Evolutionary conservation across 352 stramenopile species (phyloP).

Genomic region (Pythium rishiriense): DNA sequence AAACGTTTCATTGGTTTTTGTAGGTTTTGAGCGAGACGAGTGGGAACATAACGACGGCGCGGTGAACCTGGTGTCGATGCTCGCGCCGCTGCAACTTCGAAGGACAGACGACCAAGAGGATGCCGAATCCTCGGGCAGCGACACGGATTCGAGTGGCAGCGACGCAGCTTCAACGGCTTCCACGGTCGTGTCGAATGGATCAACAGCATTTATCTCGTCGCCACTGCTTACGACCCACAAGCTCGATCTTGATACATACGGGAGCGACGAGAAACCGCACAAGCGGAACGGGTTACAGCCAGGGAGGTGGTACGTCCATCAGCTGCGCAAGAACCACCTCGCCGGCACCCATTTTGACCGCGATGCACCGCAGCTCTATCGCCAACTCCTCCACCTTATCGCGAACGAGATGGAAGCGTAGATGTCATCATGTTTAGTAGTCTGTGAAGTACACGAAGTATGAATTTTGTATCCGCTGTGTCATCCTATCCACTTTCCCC

Average conservation of each 20-base stretch:
- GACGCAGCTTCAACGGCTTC: slow-evolving; percentile 15
- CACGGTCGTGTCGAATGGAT: slow-evolving; percentile 2
- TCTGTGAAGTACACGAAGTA: background rate
- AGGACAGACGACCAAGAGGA: slow-evolving; percentile 3
- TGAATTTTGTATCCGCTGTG: background rate
- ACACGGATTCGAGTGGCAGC: slow-evolving; percentile 12
- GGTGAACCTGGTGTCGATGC: slow-evolving; percentile 75
- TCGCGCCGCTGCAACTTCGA: slow-evolving; percentile 26
- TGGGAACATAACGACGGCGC: slow-evolving; percentile 73
- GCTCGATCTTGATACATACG: slow-evolving; percentile 11
- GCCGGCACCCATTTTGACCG: slow-evolving; percentile 67
- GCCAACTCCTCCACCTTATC: slow-evolving; percentile 46
- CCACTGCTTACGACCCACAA: slow-evolving; percentile 23
- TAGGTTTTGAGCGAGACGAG: slow-evolving; percentile 50
- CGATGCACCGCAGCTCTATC: slow-evolving; percentile 56
- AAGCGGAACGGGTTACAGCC: slow-evolving; percentile 1
- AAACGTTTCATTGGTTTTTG: background rate
- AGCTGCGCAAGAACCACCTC: slow-evolving; percentile 70
- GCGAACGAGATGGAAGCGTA: slow-evolving; percentile 18
- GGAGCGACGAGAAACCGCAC: background rate
- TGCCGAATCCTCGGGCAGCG: background rate
- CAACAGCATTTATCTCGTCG: background rate
- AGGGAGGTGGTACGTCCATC: slow-evolving; percentile 74
- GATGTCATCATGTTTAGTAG: background rate
- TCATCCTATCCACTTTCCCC: too few species aligned